Evolutionary conservation across 2,329 filamentous ascomycete genomes (phyloP).

Genomic region (Paraphaeosphaeria sporulosa): DNA sequence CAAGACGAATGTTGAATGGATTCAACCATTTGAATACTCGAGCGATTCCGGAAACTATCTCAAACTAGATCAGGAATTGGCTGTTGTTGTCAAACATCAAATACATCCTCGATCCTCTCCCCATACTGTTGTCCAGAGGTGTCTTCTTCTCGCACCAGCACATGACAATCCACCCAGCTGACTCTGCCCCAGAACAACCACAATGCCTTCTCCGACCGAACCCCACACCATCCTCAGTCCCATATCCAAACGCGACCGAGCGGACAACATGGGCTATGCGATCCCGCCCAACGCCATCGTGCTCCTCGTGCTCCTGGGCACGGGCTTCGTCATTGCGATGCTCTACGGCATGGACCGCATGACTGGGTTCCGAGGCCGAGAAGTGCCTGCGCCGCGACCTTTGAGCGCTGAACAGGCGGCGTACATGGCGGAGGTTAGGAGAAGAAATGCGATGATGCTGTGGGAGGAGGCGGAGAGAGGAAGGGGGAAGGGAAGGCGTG

Average conservation of each 20-base stretch:
- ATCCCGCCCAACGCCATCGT: not conserved
- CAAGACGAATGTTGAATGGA: too few relatives aligned
- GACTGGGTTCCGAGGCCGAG: not conserved
- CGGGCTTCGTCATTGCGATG: not conserved
- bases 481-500: too few relatives aligned
- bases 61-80: too few relatives aligned
- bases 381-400: not conserved
- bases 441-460: not conserved
- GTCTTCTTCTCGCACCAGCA: not conserved
- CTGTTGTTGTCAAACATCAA: too few relatives aligned
- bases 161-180: not conserved
- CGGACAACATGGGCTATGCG: conserved; percentile 1
- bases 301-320: not conserved
- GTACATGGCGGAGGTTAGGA: not conserved
- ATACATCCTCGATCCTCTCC: too few relatives aligned
- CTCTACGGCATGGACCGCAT: not conserved
- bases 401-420: not conserved
- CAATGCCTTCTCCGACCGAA: not conserved
- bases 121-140: not conserved
- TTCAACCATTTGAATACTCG: too few relatives aligned
- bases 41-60: too few relatives aligned
- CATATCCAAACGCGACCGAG: not conserved
- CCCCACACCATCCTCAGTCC: not conserved
- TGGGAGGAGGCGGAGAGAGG: not conserved
- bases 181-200: not conserved